Base-by-base conservation (phyloP, 768 basidiomycete genomes). In the Boletus vinaceobasis region DNA sequence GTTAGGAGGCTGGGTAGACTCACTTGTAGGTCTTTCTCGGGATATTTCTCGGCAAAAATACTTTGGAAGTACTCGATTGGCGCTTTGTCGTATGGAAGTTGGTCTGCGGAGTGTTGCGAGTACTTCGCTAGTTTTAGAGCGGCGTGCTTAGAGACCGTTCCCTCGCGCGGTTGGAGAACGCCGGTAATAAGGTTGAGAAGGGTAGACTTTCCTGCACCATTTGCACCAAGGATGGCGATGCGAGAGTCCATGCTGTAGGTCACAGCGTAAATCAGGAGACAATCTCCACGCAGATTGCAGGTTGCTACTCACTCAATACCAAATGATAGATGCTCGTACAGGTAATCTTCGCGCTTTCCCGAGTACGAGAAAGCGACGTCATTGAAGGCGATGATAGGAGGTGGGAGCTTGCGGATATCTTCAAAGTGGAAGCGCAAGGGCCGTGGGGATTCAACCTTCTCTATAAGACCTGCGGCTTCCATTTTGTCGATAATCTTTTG, bases 401-500 rank as follows among this genome's bases (percentile, higher is more conserved):
- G 96, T 1, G 96, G 96, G 8, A 99, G 84, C 73, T 87, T 94
- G 64, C 81, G 79, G 59, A 98, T 84, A 64, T 96, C 93, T 73
- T 98, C 96, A 65, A 98, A 99, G 81, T 96, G 87, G 83, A 98
- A 99, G 48, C 84, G 79, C 33, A 99, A 78, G 15, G 83, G 83
- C 62, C 82, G 85, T 35, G 81, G 79, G 4, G 71, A 70, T 67
- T 95, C 93, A 55, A 97, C 76, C 75, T 93, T 93, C 74, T 99
- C 93, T 68, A 99, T 81, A 40, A 99, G 80, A 58, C 96, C 96
- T 14, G 95, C 96, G 27, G 96, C 96, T 79, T 99, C 97, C 96
- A 99, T 99, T 84, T 99, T 99, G 80, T 99, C 96, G 74, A 99
- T 96, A 60, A 99, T 98, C 83, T 99, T 99, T 74, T 99, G 96